Evolutionary conservation across 139 green algal species (phyloP).

Genomic region (Nannochloris sp.): DNA sequence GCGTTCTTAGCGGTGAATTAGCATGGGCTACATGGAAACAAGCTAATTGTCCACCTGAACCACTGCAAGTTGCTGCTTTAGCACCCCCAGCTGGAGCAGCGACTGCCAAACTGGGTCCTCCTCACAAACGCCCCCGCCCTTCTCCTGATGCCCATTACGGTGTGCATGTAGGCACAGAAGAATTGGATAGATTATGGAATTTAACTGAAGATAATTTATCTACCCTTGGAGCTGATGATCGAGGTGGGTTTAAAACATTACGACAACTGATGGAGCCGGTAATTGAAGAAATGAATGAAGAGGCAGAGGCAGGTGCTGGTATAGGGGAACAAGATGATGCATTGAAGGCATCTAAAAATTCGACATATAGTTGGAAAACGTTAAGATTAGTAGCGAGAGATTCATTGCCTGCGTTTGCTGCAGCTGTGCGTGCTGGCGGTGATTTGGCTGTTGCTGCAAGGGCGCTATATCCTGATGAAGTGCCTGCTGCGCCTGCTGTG

Average conservation of each 20-base stretch:
- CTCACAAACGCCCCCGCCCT: conserved; percentile 12
- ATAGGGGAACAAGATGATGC: conserved; percentile 20
- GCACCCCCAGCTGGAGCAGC: neutral
- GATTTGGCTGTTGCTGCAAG: conserved; percentile 33
- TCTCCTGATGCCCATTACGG: conserved; percentile 10
- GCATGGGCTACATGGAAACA: conserved; percentile 47
- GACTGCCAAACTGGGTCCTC: neutral
- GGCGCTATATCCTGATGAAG: conserved; percentile 23
- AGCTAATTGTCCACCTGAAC: conserved; percentile 11
- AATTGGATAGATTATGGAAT: conserved; percentile 48
- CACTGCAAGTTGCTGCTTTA: conserved; percentile 1
- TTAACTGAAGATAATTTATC: conserved; percentile 34
- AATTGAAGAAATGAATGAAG: conserved; percentile 36
- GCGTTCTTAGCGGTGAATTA: conserved; percentile 32
- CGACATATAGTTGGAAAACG: conserved; percentile 17
- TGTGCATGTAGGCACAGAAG: conserved; percentile 21
- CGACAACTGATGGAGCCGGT: conserved; percentile 39
- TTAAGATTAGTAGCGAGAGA: conserved; percentile 29
- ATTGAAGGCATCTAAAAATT: conserved; percentile 10
- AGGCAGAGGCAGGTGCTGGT: neutral
- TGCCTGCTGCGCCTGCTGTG: neutral
- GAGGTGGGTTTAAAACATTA: conserved; percentile 28
- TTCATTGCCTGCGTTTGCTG: conserved; percentile 15
- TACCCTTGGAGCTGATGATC: conserved; percentile 24
- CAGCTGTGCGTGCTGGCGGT: conserved; percentile 8